phyloP scores from a whole-genome alignment of 1,139 yeast genomes.

The Pichia kudriavzevii region DNA sequence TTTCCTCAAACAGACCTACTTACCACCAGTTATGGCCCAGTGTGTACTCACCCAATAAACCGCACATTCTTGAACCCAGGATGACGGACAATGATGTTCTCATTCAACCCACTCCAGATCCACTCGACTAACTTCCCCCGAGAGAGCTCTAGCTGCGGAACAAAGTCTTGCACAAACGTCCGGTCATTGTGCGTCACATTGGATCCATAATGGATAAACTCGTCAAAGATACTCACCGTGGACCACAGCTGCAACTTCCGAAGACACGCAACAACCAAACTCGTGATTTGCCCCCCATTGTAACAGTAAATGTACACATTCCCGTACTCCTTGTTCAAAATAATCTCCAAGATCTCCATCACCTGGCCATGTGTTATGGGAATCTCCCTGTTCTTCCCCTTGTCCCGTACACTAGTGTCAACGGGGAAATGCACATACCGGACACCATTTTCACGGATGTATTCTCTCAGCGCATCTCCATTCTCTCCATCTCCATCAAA shows the following conservation, averaged over 20 bases:
- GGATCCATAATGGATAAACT: constrained; percentile 72
- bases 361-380: constrained; percentile 67
- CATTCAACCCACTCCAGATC: constrained; percentile 69
- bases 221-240: constrained; percentile 78
- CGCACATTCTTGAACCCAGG: constrained; percentile 25
- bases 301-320: constrained; percentile 83
- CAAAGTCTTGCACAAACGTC: constrained; percentile 71
- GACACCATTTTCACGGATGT: constrained; percentile 43
- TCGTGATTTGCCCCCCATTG: constrained; percentile 84
- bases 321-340: constrained; percentile 51
- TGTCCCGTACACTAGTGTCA: constrained; percentile 43
- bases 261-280: constrained; percentile 77
- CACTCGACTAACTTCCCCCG: too few species aligned
- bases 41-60: constrained; percentile 7
- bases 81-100: constrained; percentile 36
- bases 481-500: constrained; percentile 31
- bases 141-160: constrained; percentile 36
- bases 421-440: constrained; percentile 58
- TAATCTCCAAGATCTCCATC: constrained; percentile 47
- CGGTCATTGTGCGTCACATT: constrained; percentile 78
- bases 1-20: too few species aligned
- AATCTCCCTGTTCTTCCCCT: constrained; percentile 71
- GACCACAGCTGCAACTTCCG: constrained; percentile 87
- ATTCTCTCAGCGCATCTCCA: constrained; percentile 38
- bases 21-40: too few species aligned